Conservation (phyloP, 179 eudicot species). For the Beta lomatogona region DNA sequence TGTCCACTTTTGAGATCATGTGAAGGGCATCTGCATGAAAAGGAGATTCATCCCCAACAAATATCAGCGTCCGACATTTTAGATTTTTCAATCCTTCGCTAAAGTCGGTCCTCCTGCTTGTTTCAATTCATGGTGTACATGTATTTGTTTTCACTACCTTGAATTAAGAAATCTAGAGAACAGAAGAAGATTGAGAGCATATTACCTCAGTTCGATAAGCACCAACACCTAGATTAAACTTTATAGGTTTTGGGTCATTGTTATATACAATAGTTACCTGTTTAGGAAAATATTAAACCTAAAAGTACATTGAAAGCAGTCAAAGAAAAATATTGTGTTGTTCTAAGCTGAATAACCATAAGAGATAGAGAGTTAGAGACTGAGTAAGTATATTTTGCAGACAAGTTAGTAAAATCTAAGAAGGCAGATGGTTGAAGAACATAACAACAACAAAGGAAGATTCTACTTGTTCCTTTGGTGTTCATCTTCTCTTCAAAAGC, state of each 20-base stretch:
- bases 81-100: no score
- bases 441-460: background rate
- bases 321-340: background rate
- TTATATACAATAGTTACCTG: constrained; percentile 99
- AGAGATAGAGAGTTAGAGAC: background rate
- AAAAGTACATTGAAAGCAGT: background rate
- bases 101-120: no score
- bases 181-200: background rate
- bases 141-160: background rate
- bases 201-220: constrained; percentile 94
- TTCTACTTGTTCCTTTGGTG: background rate
- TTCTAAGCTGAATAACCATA: background rate
- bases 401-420: background rate
- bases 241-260: constrained; percentile 89
- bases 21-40: no score
- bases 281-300: constrained; percentile 1
- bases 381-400: background rate
- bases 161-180: background rate
- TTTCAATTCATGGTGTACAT: no score
- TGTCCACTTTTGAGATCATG: no score
- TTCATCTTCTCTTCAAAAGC: no score
- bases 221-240: constrained; percentile 95
- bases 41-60: no score
- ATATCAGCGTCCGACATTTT: no score
- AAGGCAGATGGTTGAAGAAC: background rate